Conservation (phyloP, 441 rosid genomes). For the Adansonia madagascariensis region DNA sequence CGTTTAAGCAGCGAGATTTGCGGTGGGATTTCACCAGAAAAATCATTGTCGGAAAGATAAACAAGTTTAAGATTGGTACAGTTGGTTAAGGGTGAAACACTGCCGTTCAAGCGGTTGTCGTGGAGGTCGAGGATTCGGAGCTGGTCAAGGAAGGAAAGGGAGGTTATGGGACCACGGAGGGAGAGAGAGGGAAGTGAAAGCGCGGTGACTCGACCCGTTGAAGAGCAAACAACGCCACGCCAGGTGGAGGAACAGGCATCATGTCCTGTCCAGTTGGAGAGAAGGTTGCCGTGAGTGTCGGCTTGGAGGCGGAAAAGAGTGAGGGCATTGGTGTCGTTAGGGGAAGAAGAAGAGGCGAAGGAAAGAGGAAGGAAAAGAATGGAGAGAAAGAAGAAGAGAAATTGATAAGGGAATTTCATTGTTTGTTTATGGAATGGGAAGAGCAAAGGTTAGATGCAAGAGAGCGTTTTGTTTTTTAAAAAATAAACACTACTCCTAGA, state of each 20-base stretch:
- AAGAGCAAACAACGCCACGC: constrained; percentile 81
- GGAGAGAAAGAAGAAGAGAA: constrained; percentile 30
- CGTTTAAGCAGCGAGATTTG: constrained; percentile 58
- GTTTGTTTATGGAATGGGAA: constrained; percentile 36
- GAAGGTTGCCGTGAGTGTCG: constrained; percentile 10
- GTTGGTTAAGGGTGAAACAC: constrained; percentile 60
- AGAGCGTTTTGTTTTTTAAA: constrained; percentile 18
- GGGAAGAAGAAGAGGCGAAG: constrained; percentile 26
- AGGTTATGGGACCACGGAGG: constrained; percentile 72
- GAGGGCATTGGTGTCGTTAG: constrained; percentile 77
- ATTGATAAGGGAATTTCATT: constrained; percentile 30
- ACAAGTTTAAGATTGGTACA: constrained; percentile 70
- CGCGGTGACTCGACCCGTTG: constrained; percentile 56
- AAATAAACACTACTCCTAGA: constrained; percentile 7
- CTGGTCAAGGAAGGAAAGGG: constrained; percentile 70
- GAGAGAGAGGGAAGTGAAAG: constrained; percentile 73
- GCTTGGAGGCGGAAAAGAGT: constrained; percentile 78
- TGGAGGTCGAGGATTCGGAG: constrained; percentile 88
- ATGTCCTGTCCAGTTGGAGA: not conserved
- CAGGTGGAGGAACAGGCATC: constrained; percentile 65
- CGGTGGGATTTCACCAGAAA: constrained; percentile 70
- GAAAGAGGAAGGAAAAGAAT: constrained; percentile 30
- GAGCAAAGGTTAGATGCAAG: constrained; percentile 26
- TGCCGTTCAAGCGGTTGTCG: constrained; percentile 79
- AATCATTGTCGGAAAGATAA: constrained; percentile 71